These are phyloP conservation scores for Fusarium ambrosium DNA, from an alignment of 2,329 filamentous ascomycete genomes.

Conservation along the genomic window DNA sequence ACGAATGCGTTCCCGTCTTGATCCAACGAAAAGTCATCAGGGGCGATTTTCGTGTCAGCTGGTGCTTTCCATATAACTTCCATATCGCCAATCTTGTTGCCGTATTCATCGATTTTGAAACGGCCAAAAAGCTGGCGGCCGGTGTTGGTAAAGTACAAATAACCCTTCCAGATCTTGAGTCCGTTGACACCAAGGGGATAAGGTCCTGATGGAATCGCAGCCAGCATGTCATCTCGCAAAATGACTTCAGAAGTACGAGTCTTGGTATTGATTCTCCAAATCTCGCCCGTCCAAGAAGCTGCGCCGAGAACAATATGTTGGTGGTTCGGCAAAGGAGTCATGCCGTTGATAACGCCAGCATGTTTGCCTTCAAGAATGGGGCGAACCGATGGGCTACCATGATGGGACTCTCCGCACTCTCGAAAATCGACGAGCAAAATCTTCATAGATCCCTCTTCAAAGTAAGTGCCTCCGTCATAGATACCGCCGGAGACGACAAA, in stretches of 20 bases:
- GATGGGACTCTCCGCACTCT: background rate
- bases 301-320: constrained; percentile 14
- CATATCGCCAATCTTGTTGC: background rate
- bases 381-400: background rate
- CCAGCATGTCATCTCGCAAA: background rate
- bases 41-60: background rate
- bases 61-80: background rate
- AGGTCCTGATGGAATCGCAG: background rate
- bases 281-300: constrained; percentile 13
- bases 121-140: background rate
- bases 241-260: background rate
- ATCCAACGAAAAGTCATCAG: constrained; percentile 12
- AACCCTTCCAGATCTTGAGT: background rate
- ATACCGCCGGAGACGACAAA: background rate
- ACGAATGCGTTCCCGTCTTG: background rate
- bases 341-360: constrained; percentile 1
- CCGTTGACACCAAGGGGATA: constrained; percentile 8
- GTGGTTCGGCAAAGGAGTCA: background rate
- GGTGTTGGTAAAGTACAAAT: constrained; percentile 21
- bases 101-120: constrained; percentile 3
- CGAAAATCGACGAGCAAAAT: constrained; percentile 1
- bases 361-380: constrained; percentile 2
- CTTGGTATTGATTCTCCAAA: background rate
- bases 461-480: background rate
- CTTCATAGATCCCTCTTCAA: constrained; percentile 1